These are phyloP conservation scores for Pseudogymnoascus pannorum DNA, from an alignment of 2,329 filamentous ascomycete species.

Conservation along the genomic window DNA sequence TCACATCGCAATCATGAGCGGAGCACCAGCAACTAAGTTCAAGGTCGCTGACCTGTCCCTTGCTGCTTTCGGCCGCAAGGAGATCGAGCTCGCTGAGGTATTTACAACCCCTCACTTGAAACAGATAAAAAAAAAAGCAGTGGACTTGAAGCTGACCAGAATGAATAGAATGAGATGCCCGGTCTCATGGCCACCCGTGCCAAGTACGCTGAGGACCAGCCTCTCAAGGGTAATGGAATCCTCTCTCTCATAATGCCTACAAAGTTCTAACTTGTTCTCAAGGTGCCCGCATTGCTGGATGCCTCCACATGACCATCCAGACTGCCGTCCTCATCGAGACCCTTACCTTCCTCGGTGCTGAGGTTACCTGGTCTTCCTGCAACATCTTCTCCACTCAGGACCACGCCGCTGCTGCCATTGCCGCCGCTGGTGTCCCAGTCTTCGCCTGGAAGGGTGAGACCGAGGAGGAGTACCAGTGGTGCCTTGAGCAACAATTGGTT, in stretches of 20 bases:
- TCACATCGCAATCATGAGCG: constrained; percentile 11
- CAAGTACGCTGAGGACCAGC: constrained; percentile 91
- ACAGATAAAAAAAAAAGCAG: neutral
- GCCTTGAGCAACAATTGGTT: constrained; percentile 92
- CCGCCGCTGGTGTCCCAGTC: constrained; percentile 85
- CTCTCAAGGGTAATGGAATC: constrained; percentile 54
- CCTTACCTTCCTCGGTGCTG: constrained; percentile 84
- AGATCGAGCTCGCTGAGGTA: constrained; percentile 91
- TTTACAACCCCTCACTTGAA: constrained; percentile 1
- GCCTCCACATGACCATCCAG: constrained; percentile 99
- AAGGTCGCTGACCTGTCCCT: constrained; percentile 98
- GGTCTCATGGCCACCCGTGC: constrained; percentile 91
- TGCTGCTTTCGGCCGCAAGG: constrained; percentile 96
- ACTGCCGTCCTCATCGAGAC: constrained; percentile 99
- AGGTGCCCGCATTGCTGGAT: constrained; percentile 88
- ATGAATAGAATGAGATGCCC: constrained; percentile 69
- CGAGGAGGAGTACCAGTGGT: constrained; percentile 99
- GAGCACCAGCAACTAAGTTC: constrained; percentile 42
- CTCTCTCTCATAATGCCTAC: constrained; percentile 19
- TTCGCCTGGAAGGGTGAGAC: constrained; percentile 76
- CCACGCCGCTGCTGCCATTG: constrained; percentile 96
- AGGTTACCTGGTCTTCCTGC: constrained; percentile 98
- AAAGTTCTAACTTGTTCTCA: neutral
- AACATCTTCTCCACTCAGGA: constrained; percentile 99
- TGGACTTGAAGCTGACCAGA: constrained; percentile 6